Conservation (phyloP, 2,329 filamentous ascomycete species). For the Pseudogymnoascus pannorum region DNA sequence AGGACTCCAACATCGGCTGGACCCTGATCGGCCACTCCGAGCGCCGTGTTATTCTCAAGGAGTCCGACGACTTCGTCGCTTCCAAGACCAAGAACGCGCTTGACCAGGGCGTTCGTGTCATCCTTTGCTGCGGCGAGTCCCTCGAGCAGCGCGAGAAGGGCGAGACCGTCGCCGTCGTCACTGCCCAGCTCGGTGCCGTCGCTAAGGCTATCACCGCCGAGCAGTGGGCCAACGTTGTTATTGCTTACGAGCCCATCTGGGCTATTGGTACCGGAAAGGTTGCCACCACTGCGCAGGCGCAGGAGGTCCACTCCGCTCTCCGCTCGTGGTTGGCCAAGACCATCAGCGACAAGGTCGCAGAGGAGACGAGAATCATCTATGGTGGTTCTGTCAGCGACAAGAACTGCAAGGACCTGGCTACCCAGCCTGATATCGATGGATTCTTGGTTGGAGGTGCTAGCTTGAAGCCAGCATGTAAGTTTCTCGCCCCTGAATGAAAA, state of each 20-base stretch:
- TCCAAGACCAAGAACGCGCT: slow-evolving; percentile 91
- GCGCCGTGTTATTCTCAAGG: slow-evolving; percentile 81
- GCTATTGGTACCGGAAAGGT: slow-evolving; percentile 91
- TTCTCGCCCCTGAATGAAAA: not conserved
- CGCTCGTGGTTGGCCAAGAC: slow-evolving; percentile 78
- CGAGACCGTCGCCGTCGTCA: slow-evolving; percentile 82
- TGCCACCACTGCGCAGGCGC: slow-evolving; percentile 79
- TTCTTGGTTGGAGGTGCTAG: slow-evolving; percentile 96
- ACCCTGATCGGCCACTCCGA: slow-evolving; percentile 90
- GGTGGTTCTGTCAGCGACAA: slow-evolving; percentile 96
- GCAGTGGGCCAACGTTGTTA: slow-evolving; percentile 90
- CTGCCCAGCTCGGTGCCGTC: slow-evolving; percentile 75
- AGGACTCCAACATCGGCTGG: slow-evolving; percentile 85
- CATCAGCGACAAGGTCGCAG: slow-evolving; percentile 66
- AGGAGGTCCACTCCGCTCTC: slow-evolving; percentile 90
- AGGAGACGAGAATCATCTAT: slow-evolving; percentile 90
- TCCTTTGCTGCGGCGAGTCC: slow-evolving; percentile 96
- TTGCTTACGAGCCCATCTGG: slow-evolving; percentile 99
- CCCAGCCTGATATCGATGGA: slow-evolving; percentile 92
- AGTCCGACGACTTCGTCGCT: slow-evolving; percentile 78
- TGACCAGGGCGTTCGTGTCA: slow-evolving; percentile 79
- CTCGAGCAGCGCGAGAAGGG: slow-evolving; percentile 82
- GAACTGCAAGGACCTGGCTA: slow-evolving; percentile 90
- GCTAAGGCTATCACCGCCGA: slow-evolving; percentile 57
- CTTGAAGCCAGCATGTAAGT: slow-evolving; percentile 90